A percentile compares a stretch with the other conserved stretches of the same genome.
phyloP scores from a whole-genome alignment of 805 yeast genomes.

The Candida parachauliodes region DNA sequence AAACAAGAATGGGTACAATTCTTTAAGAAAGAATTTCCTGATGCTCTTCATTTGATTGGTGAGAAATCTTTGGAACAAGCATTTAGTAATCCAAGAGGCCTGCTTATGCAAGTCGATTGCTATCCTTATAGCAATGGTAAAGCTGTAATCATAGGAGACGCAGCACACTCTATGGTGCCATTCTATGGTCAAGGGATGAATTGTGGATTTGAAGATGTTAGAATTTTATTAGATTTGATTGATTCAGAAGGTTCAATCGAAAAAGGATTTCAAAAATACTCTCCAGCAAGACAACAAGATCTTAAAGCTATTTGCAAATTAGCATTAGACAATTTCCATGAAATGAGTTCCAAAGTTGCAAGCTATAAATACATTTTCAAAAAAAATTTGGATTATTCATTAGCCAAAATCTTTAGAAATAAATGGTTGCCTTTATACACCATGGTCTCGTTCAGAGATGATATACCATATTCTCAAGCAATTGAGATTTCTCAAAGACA shows the following conservation, averaged over 20 bases:
- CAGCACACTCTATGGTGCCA: slow-evolving; percentile 98
- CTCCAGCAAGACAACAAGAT: slow-evolving; percentile 57
- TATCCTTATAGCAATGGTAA: slow-evolving; percentile 66
- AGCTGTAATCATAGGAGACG: slow-evolving; percentile 79
- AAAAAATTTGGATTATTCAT: slow-evolving; percentile 61
- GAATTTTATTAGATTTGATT: slow-evolving; percentile 53
- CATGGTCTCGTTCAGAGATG: slow-evolving; percentile 87
- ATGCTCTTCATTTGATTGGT: slow-evolving; percentile 70
- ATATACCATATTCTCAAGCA: slow-evolving; percentile 73
- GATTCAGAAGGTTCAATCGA: slow-evolving; percentile 31
- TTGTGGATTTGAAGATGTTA: slow-evolving; percentile 90
- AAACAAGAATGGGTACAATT: slow-evolving; percentile 49
- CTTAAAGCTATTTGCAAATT: slow-evolving; percentile 71
- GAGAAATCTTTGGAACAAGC: slow-evolving; percentile 46
- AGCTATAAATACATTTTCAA: slow-evolving; percentile 57
- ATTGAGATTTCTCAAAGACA: slow-evolving; percentile 54
- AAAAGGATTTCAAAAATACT: slow-evolving; percentile 53
- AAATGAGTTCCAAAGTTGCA: slow-evolving; percentile 81
- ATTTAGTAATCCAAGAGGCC: slow-evolving; percentile 63
- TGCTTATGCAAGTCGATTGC: slow-evolving; percentile 71
- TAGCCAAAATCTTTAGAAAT: slow-evolving; percentile 35
- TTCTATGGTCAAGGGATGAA: slow-evolving; percentile 97
- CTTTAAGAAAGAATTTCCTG: slow-evolving; percentile 63
- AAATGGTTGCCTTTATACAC: slow-evolving; percentile 84
- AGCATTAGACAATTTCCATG: slow-evolving; percentile 77